These are phyloP conservation scores for Solanum hybrid DNA, from an alignment of 305 asterid species.

Conservation along the genomic window DNA sequence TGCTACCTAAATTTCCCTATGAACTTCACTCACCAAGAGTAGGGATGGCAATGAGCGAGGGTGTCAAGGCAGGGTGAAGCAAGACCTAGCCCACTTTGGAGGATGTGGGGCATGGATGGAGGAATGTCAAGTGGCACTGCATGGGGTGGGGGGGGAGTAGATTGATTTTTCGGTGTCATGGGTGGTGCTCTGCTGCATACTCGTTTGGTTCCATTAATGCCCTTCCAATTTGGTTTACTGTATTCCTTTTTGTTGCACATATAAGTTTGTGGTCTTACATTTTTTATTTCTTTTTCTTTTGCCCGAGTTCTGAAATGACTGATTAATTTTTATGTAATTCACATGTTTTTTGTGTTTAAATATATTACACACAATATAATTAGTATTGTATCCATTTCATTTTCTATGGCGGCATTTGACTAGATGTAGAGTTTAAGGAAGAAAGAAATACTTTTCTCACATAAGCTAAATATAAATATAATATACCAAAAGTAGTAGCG, in stretches of 20 bases:
- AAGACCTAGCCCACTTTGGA: neutral
- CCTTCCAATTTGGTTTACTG: neutral
- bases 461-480: neutral
- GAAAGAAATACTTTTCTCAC: neutral
- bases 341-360: neutral
- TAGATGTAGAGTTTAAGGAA: neutral
- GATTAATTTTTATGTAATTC: neutral
- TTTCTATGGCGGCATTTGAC: neutral
- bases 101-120: neutral
- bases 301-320: neutral
- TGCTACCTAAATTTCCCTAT: neutral
- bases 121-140: neutral
- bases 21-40: neutral
- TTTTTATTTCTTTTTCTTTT: neutral
- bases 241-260: neutral
- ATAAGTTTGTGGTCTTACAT: neutral
- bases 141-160: neutral
- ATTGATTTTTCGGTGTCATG: neutral
- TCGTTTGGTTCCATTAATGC: neutral
- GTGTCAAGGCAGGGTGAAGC: neutral
- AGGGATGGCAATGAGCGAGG: neutral
- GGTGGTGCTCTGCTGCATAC: neutral
- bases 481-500: neutral
- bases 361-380: neutral
- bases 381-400: neutral